Base-by-base conservation (phyloP, 177 flowering plant genomes). In the Tripterygium wilfordii region DNA sequence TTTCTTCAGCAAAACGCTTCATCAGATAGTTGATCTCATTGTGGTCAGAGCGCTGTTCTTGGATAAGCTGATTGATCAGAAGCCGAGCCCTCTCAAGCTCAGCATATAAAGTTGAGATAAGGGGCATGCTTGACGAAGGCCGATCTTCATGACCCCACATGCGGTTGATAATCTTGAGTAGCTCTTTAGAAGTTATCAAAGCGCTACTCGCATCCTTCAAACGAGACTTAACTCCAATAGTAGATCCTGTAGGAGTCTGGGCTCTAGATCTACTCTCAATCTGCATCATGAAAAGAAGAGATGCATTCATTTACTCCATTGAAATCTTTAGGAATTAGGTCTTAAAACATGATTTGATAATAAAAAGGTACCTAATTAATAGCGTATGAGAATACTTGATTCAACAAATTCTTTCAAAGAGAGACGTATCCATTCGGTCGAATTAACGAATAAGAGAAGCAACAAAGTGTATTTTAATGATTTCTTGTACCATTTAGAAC, bases 51-150 rank as follows among this genome's bases (percentile, higher is more conserved):
- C 69, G 71, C 40, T 79, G 84, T 24, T 84, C 99, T 35, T 76
- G 91, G 68, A 89, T 74, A 42, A 86, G 60, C 49, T 72, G 81
- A 58, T 89, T 83, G 40, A 89, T 70, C 54, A 66, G 87, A 51
- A 73, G 22, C 23, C 80, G 85, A 37, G 89, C 95, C 42, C 85
- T 64, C 64, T 92, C 91, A 32, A 92, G 82, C 83, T 92, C 99
- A 16, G 74, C 52, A 38, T 78, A 83, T 28, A 92, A 65, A 27
- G 99, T 92, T 4, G 88, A 84, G 51, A 86, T 57, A 6, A 92
- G 76, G 23, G 97, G 73, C 75, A 69, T 63, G 69, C 84, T 76
- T 4, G 99, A 76, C 13, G 89, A 78, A 42, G 74, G 66, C 26
- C 67, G 74, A 24, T 65, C 69, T 20, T 72, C 77, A 26, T 56